phyloP scores from a whole-genome alignment of 1,284 basidiomycete species.

The Boletus smithii region DNA sequence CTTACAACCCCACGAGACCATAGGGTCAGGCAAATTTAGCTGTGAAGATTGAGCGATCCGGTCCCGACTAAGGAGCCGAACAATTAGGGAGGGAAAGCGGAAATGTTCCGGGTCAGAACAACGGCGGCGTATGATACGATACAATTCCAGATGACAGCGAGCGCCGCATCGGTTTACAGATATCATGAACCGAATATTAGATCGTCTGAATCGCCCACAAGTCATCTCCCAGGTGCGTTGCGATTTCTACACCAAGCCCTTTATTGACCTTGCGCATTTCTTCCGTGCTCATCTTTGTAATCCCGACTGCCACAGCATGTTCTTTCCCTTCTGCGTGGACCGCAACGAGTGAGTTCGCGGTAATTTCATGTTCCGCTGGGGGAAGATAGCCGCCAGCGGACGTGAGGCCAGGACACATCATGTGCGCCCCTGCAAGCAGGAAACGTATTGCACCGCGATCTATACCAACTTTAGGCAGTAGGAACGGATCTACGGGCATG shows the following conservation, averaged over 20 bases:
- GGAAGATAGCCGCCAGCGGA: constrained; percentile 90
- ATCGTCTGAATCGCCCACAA: constrained; percentile 78
- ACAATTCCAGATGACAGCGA: too few species aligned
- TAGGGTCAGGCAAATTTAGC: too few species aligned
- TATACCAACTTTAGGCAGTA: constrained; percentile 86
- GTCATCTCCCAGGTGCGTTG: constrained; percentile 87
- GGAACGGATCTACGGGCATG: constrained; percentile 72
- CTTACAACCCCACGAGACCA: not conserved
- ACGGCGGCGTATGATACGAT: too few species aligned
- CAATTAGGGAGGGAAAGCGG: too few species aligned
- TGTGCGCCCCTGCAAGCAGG: constrained; percentile 87
- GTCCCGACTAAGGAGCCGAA: not conserved
- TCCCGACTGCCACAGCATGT: constrained; percentile 84
- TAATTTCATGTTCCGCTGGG: constrained; percentile 64
- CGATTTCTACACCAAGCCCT: constrained; percentile 86
- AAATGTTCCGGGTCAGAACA: too few species aligned
- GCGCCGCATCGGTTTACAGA: not conserved
- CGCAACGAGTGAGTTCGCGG: constrained; percentile 74
- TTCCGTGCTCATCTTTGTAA: constrained; percentile 80
- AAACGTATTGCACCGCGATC: constrained; percentile 99
- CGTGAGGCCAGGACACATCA: constrained; percentile 97
- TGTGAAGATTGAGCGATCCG: too few species aligned
- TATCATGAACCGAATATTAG: constrained; percentile 26
- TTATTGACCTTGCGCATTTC: constrained; percentile 91
- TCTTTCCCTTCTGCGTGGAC: constrained; percentile 97